phyloP scores from a whole-genome alignment of 768 basidiomycete genomes.

The Hortiboletus flavorubellus region DNA sequence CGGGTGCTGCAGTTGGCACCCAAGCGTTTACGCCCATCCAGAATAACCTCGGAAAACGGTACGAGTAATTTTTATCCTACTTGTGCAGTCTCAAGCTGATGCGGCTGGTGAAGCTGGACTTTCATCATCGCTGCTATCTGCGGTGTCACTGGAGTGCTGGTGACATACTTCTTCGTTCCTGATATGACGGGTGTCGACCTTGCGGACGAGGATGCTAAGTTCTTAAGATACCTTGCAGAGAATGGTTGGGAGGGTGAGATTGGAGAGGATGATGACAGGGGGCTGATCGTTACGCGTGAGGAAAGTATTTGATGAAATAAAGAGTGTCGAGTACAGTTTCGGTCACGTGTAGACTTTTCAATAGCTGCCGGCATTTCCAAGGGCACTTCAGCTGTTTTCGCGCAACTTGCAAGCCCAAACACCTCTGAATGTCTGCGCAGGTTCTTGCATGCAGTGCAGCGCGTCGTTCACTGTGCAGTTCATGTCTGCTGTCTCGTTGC shows the following conservation, averaged over 20 bases:
- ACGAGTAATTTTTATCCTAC: slow-evolving; percentile 10
- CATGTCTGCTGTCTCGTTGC: slow-evolving; percentile 12
- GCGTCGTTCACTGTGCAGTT: slow-evolving; percentile 18
- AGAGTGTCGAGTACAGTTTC: too few species aligned
- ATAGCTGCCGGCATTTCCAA: too few species aligned
- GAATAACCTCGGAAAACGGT: slow-evolving; percentile 62
- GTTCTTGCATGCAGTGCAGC: slow-evolving; percentile 14
- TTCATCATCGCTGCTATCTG: slow-evolving; percentile 70
- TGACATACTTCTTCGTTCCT: slow-evolving; percentile 67
- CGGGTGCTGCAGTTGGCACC: slow-evolving; percentile 70
- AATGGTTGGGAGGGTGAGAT: slow-evolving; percentile 67
- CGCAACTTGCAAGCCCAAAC: not conserved
- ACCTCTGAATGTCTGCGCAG: slow-evolving; percentile 18
- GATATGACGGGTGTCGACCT: slow-evolving; percentile 67
- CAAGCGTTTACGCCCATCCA: slow-evolving; percentile 71
- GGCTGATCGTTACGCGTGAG: slow-evolving; percentile 18
- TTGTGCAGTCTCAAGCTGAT: not conserved
- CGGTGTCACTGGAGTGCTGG: slow-evolving; percentile 56
- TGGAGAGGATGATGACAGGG: slow-evolving; percentile 49
- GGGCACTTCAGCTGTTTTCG: not conserved
- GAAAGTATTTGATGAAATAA: slow-evolving; percentile 3
- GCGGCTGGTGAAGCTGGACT: slow-evolving; percentile 45
- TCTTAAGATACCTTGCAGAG: slow-evolving; percentile 54
- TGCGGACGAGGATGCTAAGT: slow-evolving; percentile 60
- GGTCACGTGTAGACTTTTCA: slow-evolving; percentile 18